These are phyloP conservation scores for Xylaria bambusicola DNA, from an alignment of 495 filamentous ascomycete genomes.

Conservation along the genomic window DNA sequence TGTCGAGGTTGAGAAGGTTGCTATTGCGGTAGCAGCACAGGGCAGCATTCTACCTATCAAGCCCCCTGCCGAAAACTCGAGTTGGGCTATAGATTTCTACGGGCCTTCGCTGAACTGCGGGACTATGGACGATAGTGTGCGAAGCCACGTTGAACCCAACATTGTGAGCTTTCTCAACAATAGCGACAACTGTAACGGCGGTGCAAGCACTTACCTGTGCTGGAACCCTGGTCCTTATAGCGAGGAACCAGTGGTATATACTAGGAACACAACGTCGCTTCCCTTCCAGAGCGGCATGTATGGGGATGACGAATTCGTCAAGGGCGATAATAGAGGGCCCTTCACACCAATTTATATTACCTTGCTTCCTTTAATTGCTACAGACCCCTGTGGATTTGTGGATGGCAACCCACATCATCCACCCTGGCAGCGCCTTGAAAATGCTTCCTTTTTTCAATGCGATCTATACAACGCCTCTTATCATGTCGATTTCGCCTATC, in stretches of 20 bases:
- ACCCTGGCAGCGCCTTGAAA: not conserved
- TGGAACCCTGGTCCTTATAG: not conserved
- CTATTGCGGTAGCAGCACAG: not conserved
- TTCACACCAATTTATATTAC: not conserved
- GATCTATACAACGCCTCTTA: constrained; percentile 1
- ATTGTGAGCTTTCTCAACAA: not conserved
- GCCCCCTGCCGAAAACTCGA: not conserved
- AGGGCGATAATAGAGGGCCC: not conserved
- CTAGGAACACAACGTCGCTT: not conserved
- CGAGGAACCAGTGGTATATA: not conserved
- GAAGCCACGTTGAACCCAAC: not conserved
- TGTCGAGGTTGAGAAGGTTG: not conserved
- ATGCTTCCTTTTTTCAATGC: not conserved
- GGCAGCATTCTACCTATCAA: not conserved
- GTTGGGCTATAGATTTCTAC: constrained; percentile 5
- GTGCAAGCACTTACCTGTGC: not conserved
- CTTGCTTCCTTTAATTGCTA: not conserved
- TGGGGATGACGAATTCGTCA: not conserved
- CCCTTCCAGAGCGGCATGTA: not conserved
- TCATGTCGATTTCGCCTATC: not conserved
- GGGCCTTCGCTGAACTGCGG: not conserved
- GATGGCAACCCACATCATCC: not conserved
- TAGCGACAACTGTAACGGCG: not conserved
- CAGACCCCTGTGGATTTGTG: too few relatives aligned
- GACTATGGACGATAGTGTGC: not conserved